Percentiles rank a stretch among this genome's conserved stretches.
These are phyloP conservation scores for Russula lepida DNA, from an alignment of 768 basidiomycete species.

Conservation along the genomic window DNA sequence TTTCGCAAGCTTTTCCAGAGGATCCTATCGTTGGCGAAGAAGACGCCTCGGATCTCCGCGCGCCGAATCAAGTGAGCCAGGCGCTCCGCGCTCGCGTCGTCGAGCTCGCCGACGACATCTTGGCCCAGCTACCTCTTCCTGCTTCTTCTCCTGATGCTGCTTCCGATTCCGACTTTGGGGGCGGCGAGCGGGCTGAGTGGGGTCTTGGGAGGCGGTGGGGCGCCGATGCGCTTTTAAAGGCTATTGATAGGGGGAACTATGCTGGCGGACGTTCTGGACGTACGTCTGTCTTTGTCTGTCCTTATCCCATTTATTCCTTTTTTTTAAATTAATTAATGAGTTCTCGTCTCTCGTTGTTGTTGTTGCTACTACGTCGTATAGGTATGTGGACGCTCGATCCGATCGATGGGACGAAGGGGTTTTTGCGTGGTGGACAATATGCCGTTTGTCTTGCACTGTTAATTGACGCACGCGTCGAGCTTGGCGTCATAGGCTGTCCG, in stretches of 20 bases:
- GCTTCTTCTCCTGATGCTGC: not conserved
- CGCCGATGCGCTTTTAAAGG: slow-evolving; percentile 58
- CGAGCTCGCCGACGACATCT: slow-evolving; percentile 72
- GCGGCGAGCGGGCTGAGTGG: slow-evolving; percentile 60
- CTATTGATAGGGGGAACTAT: slow-evolving; percentile 78
- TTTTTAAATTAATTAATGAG: not conserved
- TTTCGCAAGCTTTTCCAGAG: slow-evolving; percentile 65
- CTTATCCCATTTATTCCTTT: not conserved
- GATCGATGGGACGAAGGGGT: slow-evolving; percentile 55
- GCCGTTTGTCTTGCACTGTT: slow-evolving; percentile 53
- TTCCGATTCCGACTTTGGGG: not conserved
- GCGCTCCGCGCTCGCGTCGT: slow-evolving; percentile 59
- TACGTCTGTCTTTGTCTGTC: too few species aligned
- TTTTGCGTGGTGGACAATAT: slow-evolving; percentile 53
- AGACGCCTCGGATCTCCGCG: slow-evolving; percentile 72
- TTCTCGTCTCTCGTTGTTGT: too few species aligned
- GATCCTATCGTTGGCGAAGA: slow-evolving; percentile 95
- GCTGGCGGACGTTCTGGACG: slow-evolving; percentile 66
- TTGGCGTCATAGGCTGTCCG: slow-evolving; percentile 70
- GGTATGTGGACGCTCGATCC: slow-evolving; percentile 41
- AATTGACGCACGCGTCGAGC: slow-evolving; percentile 40
- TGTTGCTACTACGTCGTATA: slow-evolving; percentile 10
- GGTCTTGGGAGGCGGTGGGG: slow-evolving; percentile 58
- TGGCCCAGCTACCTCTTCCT: slow-evolving; percentile 38
- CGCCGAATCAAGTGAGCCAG: slow-evolving; percentile 24